Conservation (phyloP, 2,329 filamentous ascomycete species). For the Colletotrichum scovillei region DNA sequence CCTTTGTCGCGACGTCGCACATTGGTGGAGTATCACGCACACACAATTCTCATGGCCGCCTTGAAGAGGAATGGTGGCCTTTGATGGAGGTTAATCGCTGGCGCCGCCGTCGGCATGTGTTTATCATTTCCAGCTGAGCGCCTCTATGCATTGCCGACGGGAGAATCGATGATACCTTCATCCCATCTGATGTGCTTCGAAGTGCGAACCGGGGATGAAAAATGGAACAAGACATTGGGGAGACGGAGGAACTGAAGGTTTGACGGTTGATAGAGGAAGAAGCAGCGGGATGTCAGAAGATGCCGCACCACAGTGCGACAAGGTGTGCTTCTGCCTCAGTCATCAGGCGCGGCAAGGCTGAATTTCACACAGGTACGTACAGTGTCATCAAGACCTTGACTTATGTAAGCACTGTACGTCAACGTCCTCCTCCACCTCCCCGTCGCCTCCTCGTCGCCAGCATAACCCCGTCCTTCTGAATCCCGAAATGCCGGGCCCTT, state of each 20-base stretch:
- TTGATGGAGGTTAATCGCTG: not conserved
- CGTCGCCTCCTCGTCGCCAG: not conserved
- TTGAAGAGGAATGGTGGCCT: not conserved
- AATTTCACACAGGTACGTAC: too few species aligned
- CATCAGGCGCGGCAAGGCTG: too few species aligned
- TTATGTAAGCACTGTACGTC: not conserved
- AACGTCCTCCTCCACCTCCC: not conserved
- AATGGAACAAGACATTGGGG: not conserved
- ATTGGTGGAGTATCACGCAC: conserved; percentile 14
- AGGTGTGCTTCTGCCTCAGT: not conserved
- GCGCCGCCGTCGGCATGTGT: not conserved
- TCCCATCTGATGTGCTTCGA: not conserved
- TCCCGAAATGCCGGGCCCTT: not conserved
- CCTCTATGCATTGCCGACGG: not conserved
- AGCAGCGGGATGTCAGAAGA: not conserved
- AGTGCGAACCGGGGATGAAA: not conserved
- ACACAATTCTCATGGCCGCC: not conserved
- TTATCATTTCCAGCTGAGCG: not conserved
- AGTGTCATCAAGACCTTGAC: not conserved
- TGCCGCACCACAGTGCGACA: not conserved
- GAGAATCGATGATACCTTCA: not conserved
- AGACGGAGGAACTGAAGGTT: not conserved
- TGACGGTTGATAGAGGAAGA: not conserved
- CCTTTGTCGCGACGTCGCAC: conserved; percentile 20
- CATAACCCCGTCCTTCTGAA: not conserved